Percentiles rank a stretch among this genome's conserved stretches.
Conservation (phyloP, 768 basidiomycete species). For the Naganishia friedmannii region DNA sequence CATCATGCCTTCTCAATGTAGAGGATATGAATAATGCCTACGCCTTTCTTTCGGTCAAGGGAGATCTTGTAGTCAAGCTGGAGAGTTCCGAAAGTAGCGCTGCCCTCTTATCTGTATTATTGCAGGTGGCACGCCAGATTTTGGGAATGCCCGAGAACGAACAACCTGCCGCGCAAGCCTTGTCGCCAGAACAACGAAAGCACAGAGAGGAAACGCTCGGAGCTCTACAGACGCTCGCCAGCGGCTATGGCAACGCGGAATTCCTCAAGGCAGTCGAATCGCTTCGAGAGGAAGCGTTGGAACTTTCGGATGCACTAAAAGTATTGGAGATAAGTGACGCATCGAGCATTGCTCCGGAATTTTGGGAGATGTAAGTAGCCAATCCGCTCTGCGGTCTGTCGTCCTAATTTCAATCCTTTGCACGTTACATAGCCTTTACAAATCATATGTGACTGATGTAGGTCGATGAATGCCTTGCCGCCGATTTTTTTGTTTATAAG, state of each 20-base stretch:
- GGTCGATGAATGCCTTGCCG: not conserved
- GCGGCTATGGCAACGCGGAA: conserved; percentile 12
- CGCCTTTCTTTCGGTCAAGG: not conserved
- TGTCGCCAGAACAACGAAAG: conserved; percentile 8
- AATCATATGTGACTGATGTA: conserved; percentile 14
- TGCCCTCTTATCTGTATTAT: not conserved
- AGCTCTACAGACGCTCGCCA: conserved; percentile 8
- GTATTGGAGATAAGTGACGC: conserved; percentile 15
- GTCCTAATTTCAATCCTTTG: not conserved
- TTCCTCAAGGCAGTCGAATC: conserved; percentile 2
- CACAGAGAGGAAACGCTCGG: conserved; percentile 5
- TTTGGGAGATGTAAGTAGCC: conserved; percentile 25
- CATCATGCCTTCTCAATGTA: not conserved
- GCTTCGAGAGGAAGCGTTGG: conserved; percentile 20
- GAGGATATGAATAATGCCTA: conserved; percentile 9
- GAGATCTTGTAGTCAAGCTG: not conserved
- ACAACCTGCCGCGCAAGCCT: not conserved
- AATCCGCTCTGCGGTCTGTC: not conserved
- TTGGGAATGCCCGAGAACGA: conserved; percentile 7
- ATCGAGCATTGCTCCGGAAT: conserved; percentile 1
- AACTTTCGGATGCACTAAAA: conserved; percentile 11
- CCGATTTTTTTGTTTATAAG: too few relatives aligned
- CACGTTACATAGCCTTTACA: not conserved
- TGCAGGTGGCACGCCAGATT: conserved; percentile 3
- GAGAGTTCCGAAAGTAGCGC: not conserved